Base-by-base conservation (phyloP, 805 yeast genomes). In the Metschnikowia lochheadii region DNA sequence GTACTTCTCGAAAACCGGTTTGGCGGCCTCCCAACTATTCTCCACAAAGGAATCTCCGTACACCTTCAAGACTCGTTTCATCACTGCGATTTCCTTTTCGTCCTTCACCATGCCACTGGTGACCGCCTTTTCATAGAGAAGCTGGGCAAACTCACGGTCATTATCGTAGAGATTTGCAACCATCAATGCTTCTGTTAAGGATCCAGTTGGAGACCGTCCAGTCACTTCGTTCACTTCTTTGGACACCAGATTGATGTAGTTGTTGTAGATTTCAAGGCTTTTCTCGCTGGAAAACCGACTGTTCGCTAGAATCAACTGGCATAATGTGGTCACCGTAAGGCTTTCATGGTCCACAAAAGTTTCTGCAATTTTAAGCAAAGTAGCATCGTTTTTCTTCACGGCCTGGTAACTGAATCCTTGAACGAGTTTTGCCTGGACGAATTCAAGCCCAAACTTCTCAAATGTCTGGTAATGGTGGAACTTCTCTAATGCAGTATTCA, bases 71-170 rank as follows among this genome's bases (percentile, higher is more conserved):
- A 70, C 55, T 8, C 61, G 66, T 56, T 78, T 80, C 7, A 80
- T 60, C n/a, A 58, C 58, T 15, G 68, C 67, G 5, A 68, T 60
- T 31, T 79, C 81, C 2, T 58, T 56, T 29, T 73, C 78, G 33
- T 78, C 74, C 14, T 57, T 56, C 2, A 80, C 38, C 11, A 67
- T 51, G 5, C 53, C 66, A 48, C 71, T 74, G 35, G 64, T 67
- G 0, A 69, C 57, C 0, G 81, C 78, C 55, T 78, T 79, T 40
- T 80, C 82, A 52, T 72, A 68, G 11, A 80, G 60, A 40, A 79
- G 73, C 48, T 71, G 67, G 0, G 84, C 83, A 63, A 82, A 80
- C 52, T 78, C 81, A 40, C 84, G 63, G 59, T 82, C 84, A 40
- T 70, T 65, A 36, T 71, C 68, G 18, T 71, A 69, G 35, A 82